These are phyloP conservation scores for Fallopia convolvulus DNA, from an alignment of 148 eudicot species.

Conservation along the genomic window DNA sequence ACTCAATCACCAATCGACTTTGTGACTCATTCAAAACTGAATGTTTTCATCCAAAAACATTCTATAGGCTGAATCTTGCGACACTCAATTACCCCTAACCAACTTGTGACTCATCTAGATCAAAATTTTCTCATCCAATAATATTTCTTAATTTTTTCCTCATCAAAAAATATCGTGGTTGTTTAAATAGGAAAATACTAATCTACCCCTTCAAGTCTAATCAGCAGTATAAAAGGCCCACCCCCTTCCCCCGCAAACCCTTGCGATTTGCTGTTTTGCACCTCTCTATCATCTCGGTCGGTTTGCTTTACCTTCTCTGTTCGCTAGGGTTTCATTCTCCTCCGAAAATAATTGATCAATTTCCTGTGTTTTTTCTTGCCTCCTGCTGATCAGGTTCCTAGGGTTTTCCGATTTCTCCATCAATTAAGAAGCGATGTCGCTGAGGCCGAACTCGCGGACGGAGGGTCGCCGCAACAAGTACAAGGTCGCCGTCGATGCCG, in stretches of 20 bases:
- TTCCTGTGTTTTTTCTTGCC: not conserved
- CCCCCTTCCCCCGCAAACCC: not conserved
- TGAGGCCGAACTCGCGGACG: constrained; percentile 29
- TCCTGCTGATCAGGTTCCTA: constrained; percentile 5
- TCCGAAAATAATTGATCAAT: not conserved
- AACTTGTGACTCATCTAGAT: no score
- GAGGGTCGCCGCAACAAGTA: constrained; percentile 36
- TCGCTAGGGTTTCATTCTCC: constrained; percentile 5
- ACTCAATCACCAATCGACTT: no score
- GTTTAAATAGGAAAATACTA: not conserved
- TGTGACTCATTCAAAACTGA: no score
- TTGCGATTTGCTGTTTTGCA: constrained; percentile 6
- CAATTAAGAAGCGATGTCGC: constrained; percentile 19
- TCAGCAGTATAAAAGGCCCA: not conserved
- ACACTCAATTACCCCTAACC: no score
- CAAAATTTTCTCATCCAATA: no score
- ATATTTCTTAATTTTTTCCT: no score
- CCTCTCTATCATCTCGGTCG: not conserved
- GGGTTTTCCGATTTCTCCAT: not conserved
- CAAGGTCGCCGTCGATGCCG: constrained; percentile 44
- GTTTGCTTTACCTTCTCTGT: constrained; percentile 6
- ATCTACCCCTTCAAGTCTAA: not conserved
- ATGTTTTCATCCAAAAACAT: no score
- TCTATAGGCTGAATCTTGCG: no score
- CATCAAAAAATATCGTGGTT: not conserved